Conservation (phyloP, 148 eudicot species). For the Suaeda aralocaspica region DNA sequence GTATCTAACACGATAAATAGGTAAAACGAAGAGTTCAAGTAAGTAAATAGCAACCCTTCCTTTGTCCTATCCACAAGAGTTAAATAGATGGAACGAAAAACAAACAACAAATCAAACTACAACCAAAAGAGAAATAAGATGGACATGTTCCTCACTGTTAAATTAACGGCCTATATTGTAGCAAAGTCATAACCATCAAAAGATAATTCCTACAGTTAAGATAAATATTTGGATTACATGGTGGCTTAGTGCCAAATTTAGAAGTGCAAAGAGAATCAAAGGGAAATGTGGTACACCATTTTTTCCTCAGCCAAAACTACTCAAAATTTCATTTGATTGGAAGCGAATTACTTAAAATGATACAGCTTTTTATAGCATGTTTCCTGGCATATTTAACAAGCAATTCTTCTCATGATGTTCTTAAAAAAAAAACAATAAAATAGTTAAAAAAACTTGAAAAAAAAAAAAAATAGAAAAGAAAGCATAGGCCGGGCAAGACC, state of each 20-base stretch:
- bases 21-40: no score
- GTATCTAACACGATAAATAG: no score
- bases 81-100: no score
- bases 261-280: neutral
- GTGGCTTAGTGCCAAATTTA: neutral
- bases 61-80: no score
- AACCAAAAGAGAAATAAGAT: no score
- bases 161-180: neutral
- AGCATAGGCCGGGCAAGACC: slow-evolving; percentile 35
- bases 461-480: neutral
- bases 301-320: slow-evolving; percentile 4
- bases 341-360: neutral
- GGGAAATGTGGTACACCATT: slow-evolving; percentile 12
- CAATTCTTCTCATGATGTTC: neutral
- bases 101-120: neutral
- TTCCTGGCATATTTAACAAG: neutral
- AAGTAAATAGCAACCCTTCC: no score
- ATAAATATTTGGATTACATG: neutral
- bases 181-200: neutral
- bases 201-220: neutral
- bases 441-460: neutral
- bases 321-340: no score
- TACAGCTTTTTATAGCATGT: neutral
- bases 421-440: neutral
- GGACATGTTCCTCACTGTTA: neutral